These are phyloP conservation scores for Globisporangium solare DNA, from an alignment of 352 stramenopile species.

Conservation along the genomic window DNA sequence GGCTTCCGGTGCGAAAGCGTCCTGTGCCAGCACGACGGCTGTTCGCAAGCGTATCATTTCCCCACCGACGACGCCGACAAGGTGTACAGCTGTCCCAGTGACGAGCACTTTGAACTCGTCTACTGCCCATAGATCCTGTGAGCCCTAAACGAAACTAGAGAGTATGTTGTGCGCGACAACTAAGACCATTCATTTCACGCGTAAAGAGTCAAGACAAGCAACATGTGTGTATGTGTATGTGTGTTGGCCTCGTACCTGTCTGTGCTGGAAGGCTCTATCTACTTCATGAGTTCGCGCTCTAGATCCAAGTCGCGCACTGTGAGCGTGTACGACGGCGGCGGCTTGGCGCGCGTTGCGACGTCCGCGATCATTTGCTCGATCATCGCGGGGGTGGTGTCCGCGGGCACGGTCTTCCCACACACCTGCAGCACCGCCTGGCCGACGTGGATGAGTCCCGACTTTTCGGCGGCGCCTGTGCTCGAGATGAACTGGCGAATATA, in stretches of 20 bases:
- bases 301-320: conserved; percentile 78
- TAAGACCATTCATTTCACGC: too few species aligned
- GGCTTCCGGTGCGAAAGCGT: conserved; percentile 13
- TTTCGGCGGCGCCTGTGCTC: conserved; percentile 64
- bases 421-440: conserved; percentile 76
- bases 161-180: too few species aligned
- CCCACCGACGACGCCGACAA: conserved; percentile 20
- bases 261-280: background rate
- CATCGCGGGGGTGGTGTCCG: conserved; percentile 41
- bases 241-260: too few species aligned
- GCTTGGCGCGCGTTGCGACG: conserved; percentile 16
- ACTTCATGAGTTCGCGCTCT: conserved; percentile 77
- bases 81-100: conserved; percentile 20
- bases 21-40: conserved; percentile 15
- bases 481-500: conserved; percentile 82
- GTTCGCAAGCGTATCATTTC: conserved; percentile 19
- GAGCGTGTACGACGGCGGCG: conserved; percentile 33
- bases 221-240: too few species aligned
- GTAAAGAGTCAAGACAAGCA: too few species aligned
- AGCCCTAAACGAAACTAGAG: too few species aligned
- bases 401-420: conserved; percentile 57
- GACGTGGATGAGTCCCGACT: conserved; percentile 45
- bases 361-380: conserved; percentile 74
- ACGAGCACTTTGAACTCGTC: conserved; percentile 20
- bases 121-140: conserved; percentile 16